phyloP scores from a whole-genome alignment of 2,329 filamentous ascomycete genomes.

The Pseudogymnoascus sp. region DNA sequence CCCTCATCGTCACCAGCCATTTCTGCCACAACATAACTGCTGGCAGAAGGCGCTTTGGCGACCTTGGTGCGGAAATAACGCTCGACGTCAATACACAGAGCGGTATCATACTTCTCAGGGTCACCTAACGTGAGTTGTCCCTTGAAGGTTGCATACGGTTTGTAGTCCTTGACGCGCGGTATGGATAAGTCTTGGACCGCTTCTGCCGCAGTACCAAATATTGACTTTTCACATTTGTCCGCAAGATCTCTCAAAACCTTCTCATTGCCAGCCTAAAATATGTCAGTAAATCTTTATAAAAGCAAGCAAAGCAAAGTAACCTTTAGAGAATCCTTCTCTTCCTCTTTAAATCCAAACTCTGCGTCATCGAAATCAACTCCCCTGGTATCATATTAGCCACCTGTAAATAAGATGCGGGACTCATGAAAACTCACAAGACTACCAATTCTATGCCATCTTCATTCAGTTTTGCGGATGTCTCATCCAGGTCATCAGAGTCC shows the following conservation, averaged over 20 bases:
- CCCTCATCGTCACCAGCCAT: slow-evolving; percentile 33
- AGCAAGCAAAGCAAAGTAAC: slow-evolving; percentile 31
- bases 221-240: slow-evolving; percentile 58
- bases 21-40: slow-evolving; percentile 59
- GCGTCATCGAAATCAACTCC: slow-evolving; percentile 90
- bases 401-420: neutral
- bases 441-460: slow-evolving; percentile 69
- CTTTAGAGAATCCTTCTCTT: slow-evolving; percentile 69
- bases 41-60: slow-evolving; percentile 67
- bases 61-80: slow-evolving; percentile 81
- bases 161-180: slow-evolving; percentile 68
- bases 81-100: slow-evolving; percentile 78
- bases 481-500: slow-evolving; percentile 61
- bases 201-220: slow-evolving; percentile 77
- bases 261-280: slow-evolving; percentile 61
- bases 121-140: slow-evolving; percentile 76
- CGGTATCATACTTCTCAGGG: slow-evolving; percentile 61
- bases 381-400: slow-evolving; percentile 36
- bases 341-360: slow-evolving; percentile 87
- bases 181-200: slow-evolving; percentile 72
- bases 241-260: slow-evolving; percentile 54
- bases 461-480: slow-evolving; percentile 68
- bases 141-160: slow-evolving; percentile 70
- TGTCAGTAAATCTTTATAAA: slow-evolving; percentile 17
- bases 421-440: slow-evolving; percentile 55